Percentiles rank a stretch among this genome's conserved stretches.
Conservation (phyloP, 2,329 filamentous ascomycete genomes). For the Arthroderma uncinatum region DNA sequence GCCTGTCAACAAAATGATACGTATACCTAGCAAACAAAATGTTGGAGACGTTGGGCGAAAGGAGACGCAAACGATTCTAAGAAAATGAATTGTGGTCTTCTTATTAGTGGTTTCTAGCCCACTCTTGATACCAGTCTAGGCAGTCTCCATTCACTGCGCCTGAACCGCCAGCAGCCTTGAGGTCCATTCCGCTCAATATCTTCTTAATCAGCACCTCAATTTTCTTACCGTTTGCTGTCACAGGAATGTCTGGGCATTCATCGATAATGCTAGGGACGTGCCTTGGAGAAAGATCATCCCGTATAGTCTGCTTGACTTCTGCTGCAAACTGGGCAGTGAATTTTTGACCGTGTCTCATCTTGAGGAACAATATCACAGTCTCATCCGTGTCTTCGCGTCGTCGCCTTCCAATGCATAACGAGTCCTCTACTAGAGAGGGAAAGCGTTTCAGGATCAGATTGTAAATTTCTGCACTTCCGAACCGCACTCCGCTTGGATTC, state of each 20-base stretch:
- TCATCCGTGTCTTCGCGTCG: conserved; percentile 29
- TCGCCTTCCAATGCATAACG: conserved; percentile 30
- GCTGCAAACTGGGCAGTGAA: conserved; percentile 19
- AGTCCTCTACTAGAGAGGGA: conserved; percentile 27
- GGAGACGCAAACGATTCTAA: too few relatives aligned
- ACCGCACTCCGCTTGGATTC: conserved; percentile 39
- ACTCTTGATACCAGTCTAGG: too few relatives aligned
- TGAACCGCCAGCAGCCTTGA: conserved; percentile 16
- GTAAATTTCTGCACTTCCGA: conserved; percentile 39
- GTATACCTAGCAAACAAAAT: too few relatives aligned
- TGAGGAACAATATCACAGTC: conserved; percentile 32
- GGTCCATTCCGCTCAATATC: conserved; percentile 29
- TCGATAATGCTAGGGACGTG: conserved; percentile 35
- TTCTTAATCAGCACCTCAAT: conserved; percentile 36
- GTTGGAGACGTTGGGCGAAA: too few relatives aligned
- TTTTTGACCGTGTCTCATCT: conserved; percentile 22
- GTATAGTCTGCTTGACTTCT: conserved; percentile 16
- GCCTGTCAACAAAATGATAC: too few relatives aligned
- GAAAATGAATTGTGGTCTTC: too few relatives aligned
- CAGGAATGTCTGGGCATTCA: conserved; percentile 30
- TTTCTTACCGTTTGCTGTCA: conserved; percentile 40
- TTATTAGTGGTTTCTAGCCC: too few relatives aligned
- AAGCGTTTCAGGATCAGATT: conserved; percentile 36
- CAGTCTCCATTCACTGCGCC: too few relatives aligned
- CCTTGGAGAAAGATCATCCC: conserved; percentile 21